These are phyloP conservation scores for Fusarium poae DNA, from an alignment of 2,329 filamentous ascomycete species.

Conservation along the genomic window DNA sequence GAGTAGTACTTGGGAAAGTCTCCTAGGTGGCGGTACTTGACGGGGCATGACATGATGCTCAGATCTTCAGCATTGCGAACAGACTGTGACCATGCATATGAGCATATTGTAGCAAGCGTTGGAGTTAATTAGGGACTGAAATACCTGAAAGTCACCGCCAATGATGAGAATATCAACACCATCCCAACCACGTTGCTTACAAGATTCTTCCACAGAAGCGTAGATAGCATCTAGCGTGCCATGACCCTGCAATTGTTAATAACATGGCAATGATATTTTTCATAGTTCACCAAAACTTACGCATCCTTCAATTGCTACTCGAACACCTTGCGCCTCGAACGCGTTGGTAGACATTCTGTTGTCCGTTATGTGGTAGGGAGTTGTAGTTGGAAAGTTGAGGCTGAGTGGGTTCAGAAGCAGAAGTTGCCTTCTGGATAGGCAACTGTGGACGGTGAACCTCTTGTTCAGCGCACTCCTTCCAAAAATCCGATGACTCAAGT, in stretches of 20 bases:
- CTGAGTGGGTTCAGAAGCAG: conserved; percentile 27
- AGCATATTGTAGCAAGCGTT: background rate
- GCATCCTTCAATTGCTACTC: conserved; percentile 89
- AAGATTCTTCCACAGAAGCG: conserved; percentile 77
- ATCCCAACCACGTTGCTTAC: conserved; percentile 79
- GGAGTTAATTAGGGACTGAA: background rate
- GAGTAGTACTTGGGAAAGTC: conserved; percentile 97
- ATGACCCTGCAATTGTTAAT: conserved; percentile 75
- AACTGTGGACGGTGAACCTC: conserved; percentile 5
- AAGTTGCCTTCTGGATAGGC: conserved; percentile 18
- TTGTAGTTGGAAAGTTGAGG: conserved; percentile 37
- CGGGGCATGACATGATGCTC: conserved; percentile 87
- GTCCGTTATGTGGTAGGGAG: conserved; percentile 3
- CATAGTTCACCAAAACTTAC: conserved; percentile 63
- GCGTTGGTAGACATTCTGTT: conserved; percentile 51
- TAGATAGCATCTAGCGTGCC: conserved; percentile 94
- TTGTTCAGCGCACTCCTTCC: background rate
- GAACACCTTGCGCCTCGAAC: conserved; percentile 65
- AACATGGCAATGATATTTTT: background rate
- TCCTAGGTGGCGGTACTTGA: conserved; percentile 87
- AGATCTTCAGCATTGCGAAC: conserved; percentile 90
- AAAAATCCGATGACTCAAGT: conserved; percentile 9
- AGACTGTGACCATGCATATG: conserved; percentile 64
- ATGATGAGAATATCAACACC: conserved; percentile 92
- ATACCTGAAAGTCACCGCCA: conserved; percentile 91